A percentile compares a stretch with the other conserved stretches of the same genome.
Conservation (phyloP, 345 rosid genomes). For the Eucalyptus grandis region DNA sequence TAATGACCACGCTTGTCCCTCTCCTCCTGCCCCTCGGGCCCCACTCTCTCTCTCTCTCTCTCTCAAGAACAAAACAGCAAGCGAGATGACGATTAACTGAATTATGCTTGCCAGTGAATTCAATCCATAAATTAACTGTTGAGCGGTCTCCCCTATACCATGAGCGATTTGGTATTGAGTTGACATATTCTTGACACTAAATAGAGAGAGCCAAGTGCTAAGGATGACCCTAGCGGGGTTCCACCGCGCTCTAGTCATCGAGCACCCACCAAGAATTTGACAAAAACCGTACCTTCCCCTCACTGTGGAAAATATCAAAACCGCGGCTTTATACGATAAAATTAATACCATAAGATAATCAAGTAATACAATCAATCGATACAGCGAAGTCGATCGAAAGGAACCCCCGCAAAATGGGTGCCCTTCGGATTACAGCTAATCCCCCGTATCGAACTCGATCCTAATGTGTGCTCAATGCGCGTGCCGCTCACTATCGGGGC, state of each 20-base stretch:
- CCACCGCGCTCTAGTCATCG: background rate
- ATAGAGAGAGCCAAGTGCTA: background rate
- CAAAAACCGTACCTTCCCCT: background rate
- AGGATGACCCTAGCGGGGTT: background rate
- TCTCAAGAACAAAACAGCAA: background rate
- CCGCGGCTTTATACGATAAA: background rate
- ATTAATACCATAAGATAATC: background rate
- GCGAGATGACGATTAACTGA: background rate
- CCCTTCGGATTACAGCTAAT: conserved; percentile 4
- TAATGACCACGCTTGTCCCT: background rate
- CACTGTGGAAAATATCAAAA: background rate
- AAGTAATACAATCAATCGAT: background rate
- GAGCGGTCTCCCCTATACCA: background rate
- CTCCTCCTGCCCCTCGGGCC: background rate
- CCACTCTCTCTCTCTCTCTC: background rate
- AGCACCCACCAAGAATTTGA: background rate
- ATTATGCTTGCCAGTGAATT: background rate
- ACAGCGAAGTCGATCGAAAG: background rate
- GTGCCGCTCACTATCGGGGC: background rate
- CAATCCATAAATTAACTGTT: background rate
- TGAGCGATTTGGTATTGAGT: background rate
- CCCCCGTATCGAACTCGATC: background rate
- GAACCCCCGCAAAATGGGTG: background rate
- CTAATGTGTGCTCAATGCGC: background rate
- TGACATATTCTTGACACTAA: background rate